Percentiles rank a stretch among this genome's conserved stretches.
Evolutionary conservation across 2,329 filamentous ascomycete species (phyloP).

Genomic region (Periconia sp.): DNA sequence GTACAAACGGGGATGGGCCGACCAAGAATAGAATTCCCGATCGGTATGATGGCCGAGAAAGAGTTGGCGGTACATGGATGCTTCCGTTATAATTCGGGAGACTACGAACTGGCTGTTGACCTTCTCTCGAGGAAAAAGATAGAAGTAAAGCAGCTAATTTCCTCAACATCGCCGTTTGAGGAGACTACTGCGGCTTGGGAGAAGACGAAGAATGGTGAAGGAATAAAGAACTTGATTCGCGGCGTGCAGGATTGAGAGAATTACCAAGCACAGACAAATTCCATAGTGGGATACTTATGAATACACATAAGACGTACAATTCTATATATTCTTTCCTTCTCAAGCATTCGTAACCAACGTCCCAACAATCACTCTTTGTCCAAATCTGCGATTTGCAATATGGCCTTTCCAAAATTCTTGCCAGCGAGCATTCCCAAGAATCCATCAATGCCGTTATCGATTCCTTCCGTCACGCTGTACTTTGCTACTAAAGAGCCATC

Average conservation of each 20-base stretch:
- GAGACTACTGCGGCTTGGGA: constrained; percentile 34
- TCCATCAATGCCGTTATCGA: constrained; percentile 74
- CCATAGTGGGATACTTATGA: background rate
- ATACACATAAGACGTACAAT: no score
- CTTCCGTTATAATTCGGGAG: constrained; percentile 35
- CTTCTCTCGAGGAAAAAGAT: constrained; percentile 25
- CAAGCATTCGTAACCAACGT: background rate
- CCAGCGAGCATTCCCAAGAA: constrained; percentile 75
- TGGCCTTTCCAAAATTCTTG: constrained; percentile 84
- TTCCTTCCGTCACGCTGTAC: constrained; percentile 69
- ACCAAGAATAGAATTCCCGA: constrained; percentile 89
- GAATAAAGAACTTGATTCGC: constrained; percentile 38
- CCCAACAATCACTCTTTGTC: constrained; percentile 23
- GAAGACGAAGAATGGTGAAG: constrained; percentile 31
- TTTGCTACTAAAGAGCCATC: constrained; percentile 75
- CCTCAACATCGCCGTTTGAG: constrained; percentile 30
- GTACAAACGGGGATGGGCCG: constrained; percentile 93
- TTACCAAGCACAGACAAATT: background rate
- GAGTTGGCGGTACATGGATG: constrained; percentile 61
- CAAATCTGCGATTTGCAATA: constrained; percentile 63
- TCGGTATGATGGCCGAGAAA: constrained; percentile 84
- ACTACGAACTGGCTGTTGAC: constrained; percentile 33
- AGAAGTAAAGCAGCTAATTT: constrained; percentile 32
- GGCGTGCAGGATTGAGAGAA: constrained; percentile 19
- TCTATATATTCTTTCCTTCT: no score